Percentiles rank a stretch among this genome's conserved stretches.
Evolutionary conservation across 2,329 filamentous ascomycete genomes (phyloP).

Genomic region (Ophiostoma sp.): DNA sequence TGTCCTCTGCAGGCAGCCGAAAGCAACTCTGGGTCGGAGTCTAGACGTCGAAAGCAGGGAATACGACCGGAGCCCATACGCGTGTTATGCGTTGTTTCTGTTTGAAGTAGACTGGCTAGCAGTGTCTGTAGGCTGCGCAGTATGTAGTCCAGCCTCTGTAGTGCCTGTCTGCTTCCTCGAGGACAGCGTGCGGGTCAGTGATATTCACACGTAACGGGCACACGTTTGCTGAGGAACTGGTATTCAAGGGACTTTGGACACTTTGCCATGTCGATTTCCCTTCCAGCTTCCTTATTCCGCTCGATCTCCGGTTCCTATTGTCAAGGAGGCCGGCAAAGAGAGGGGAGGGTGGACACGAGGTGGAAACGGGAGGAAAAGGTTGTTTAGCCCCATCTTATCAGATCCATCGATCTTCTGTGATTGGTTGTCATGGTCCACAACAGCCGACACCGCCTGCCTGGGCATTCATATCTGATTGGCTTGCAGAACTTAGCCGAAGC

Average conservation of each 20-base stretch:
- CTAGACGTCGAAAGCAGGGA: not conserved
- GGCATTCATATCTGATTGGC: slow-evolving; percentile 21
- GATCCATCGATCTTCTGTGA: slow-evolving; percentile 23
- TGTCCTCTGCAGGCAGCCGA: slow-evolving; percentile 6
- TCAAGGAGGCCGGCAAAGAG: not conserved
- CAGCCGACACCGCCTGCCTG: not conserved
- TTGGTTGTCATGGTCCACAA: slow-evolving; percentile 19
- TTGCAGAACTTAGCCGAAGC: slow-evolving; percentile 4
- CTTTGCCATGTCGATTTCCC: slow-evolving; percentile 2
- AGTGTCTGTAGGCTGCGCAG: too few species aligned
- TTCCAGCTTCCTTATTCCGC: not conserved
- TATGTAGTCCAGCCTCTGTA: too few species aligned
- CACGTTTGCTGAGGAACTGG: not conserved
- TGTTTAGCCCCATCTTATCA: slow-evolving; percentile 25
- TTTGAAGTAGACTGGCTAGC: not conserved
- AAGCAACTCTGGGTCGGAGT: not conserved
- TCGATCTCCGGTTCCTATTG: not conserved
- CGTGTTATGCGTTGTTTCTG: not conserved
- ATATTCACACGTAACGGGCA: not conserved
- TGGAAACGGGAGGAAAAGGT: slow-evolving; percentile 1
- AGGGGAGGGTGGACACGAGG: slow-evolving; percentile 9
- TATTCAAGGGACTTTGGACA: not conserved
- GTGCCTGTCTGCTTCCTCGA: not conserved
- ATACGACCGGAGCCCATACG: not conserved
- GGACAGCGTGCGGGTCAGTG: not conserved